Base-by-base conservation (phyloP, 352 stramenopile species). In the Blastocystis hominis region DNA sequence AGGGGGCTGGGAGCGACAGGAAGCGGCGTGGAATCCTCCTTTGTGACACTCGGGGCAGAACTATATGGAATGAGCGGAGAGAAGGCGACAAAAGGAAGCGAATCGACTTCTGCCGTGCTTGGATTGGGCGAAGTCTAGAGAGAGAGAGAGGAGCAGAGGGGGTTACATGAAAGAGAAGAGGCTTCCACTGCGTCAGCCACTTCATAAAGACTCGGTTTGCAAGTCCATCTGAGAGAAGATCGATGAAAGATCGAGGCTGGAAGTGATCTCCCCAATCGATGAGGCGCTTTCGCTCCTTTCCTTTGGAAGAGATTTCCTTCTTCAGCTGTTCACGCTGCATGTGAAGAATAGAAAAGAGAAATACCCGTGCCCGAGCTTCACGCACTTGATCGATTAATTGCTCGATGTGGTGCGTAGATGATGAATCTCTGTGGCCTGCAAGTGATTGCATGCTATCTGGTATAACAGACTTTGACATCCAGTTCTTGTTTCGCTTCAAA, bases 171-270 rank as follows among this genome's bases (percentile, higher is more conserved):
- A 84, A 84, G n/a, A 84, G 72, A 69, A 46, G 9, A 20, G 72
- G 72, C 34, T 69, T 84, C 72, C 72, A 84, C 30, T 84, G 72
- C 20, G 47, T 68, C 44, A 84, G 38, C 72, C 72, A 84, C 10
- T 64, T 84, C 40, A 84, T 40, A 46, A 84, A 66, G 2, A 84
- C 38, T 24, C 72, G 72, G 46, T 66, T 84, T 24, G 46, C 46
- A 34, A 66, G 55, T 5, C 55, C 72, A 68, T 84, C 72, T 5
- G 72, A 66, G 24, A 84, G 34, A 9, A 84, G 72, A 66, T 84
- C 40, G 36, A 84, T 40, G 36, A 66, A 84, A 15, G 46, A 66
- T 1, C 20, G 54, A 30, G 72, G 72, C 3, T 13, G 3, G 34
- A 66, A 68, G 24, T 68, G 20, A 17, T 36, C 20, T 24, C 30